phyloP scores from a whole-genome alignment of 2,329 filamentous ascomycete species.

The Ilyonectria mors-panacis region DNA sequence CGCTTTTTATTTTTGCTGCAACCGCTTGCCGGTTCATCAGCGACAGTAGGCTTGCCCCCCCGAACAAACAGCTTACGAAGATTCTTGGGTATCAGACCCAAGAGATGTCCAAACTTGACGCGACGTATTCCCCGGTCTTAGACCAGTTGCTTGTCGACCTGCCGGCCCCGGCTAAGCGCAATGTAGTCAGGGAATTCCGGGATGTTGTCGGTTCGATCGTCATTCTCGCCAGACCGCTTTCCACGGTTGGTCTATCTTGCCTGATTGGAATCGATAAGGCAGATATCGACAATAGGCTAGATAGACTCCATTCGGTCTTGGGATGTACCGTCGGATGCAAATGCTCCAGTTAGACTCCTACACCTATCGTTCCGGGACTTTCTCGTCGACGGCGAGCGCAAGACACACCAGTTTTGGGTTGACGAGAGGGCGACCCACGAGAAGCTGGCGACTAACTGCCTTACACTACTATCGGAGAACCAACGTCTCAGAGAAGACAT shows the following conservation, averaged over 20 bases:
- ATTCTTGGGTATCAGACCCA: constrained; percentile 38
- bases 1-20: constrained; percentile 55
- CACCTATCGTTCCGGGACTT: constrained; percentile 58
- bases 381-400: constrained; percentile 42
- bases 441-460: constrained; percentile 17
- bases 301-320: constrained; percentile 54
- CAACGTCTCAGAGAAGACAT: constrained; percentile 49
- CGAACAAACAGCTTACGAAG: constrained; percentile 35
- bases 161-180: too few relatives aligned
- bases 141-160: too few relatives aligned
- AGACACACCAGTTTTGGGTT: constrained; percentile 36
- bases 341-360: constrained; percentile 47
- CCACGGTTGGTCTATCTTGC: constrained; percentile 41
- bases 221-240: constrained; percentile 50
- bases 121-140: too few relatives aligned
- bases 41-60: too few relatives aligned
- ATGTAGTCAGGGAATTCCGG: too few relatives aligned
- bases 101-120: constrained; percentile 24
- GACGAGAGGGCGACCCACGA: constrained; percentile 20
- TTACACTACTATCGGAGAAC: constrained; percentile 9
- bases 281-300: constrained; percentile 41
- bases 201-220: too few relatives aligned
- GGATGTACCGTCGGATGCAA: constrained; percentile 44
- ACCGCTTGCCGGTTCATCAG: constrained; percentile 51
- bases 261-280: constrained; percentile 44